Evolutionary conservation across 371 early-diverging fungal species (phyloP).

Genomic region (Syncephalastrum racemosum): DNA sequence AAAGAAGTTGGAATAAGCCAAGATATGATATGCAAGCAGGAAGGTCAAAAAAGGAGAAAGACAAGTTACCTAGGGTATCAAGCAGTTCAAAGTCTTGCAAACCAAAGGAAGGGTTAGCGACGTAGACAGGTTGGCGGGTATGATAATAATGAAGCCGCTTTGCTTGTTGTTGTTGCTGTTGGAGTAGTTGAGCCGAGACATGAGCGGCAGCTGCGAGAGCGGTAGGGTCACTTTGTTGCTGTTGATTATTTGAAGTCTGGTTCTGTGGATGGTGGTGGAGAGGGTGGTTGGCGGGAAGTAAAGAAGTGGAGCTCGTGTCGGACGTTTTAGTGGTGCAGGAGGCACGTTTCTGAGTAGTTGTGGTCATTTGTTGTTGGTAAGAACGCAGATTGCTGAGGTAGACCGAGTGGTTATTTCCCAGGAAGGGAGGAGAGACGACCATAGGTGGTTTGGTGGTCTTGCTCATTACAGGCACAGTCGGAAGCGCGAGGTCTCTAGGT

Average conservation of each 20-base stretch:
- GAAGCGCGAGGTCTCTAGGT: background rate
- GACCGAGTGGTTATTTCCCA: constrained; percentile 16
- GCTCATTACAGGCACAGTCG: constrained; percentile 3
- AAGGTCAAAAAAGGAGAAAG: too few relatives aligned
- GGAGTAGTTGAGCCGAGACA: constrained; percentile 5
- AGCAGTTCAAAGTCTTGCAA: constrained; percentile 21
- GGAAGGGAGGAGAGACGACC: background rate
- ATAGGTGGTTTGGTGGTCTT: constrained; percentile 6
- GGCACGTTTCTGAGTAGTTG: too few relatives aligned
- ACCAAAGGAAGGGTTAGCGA: constrained; percentile 17
- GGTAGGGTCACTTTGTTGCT: background rate
- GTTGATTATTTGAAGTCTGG: too few relatives aligned
- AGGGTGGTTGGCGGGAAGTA: too few relatives aligned
- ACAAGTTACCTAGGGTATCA: constrained; percentile 20
- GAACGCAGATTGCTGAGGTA: constrained; percentile 17
- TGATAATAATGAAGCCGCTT: constrained; percentile 18
- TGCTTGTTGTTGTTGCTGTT: constrained; percentile 19
- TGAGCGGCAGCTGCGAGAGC: constrained; percentile 8
- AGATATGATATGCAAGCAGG: too few relatives aligned
- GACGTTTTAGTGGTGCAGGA: too few relatives aligned
- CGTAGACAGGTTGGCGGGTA: constrained; percentile 20
- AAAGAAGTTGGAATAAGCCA: background rate
- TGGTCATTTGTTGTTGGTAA: constrained; percentile 14
- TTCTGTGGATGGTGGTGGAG: too few relatives aligned
- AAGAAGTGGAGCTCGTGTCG: too few relatives aligned